Evolutionary conservation across 768 basidiomycete genomes (phyloP).

Genomic region (Boletus eberwhitei): DNA sequence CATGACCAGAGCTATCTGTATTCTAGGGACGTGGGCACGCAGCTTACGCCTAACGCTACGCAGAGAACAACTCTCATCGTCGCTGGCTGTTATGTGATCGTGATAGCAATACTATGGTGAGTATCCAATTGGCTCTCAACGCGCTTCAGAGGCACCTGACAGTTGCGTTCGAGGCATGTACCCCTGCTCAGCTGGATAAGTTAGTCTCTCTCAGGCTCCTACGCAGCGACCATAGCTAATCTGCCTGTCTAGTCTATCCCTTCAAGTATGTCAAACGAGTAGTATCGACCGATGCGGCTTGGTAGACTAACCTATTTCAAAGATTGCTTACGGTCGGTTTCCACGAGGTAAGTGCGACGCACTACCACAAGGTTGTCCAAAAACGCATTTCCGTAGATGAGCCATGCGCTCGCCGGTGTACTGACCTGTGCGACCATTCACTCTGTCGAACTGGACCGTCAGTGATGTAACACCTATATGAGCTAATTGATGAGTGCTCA

Average conservation of each 20-base stretch:
- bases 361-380: not conserved
- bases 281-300: not conserved
- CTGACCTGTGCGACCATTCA: slow-evolving; percentile 85
- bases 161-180: slow-evolving; percentile 57
- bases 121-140: slow-evolving; percentile 16
- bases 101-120: slow-evolving; percentile 79
- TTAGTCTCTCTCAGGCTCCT: slow-evolving; percentile 38
- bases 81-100: slow-evolving; percentile 69
- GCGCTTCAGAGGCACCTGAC: not conserved
- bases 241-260: slow-evolving; percentile 63
- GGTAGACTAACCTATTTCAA: slow-evolving; percentile 30
- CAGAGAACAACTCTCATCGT: slow-evolving; percentile 78
- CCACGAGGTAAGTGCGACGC: slow-evolving; percentile 60
- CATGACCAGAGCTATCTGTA: slow-evolving; percentile 20
- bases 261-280: slow-evolving; percentile 72
- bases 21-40: slow-evolving; percentile 25
- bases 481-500: slow-evolving; percentile 8
- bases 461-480: slow-evolving; percentile 26
- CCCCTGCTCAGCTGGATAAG: slow-evolving; percentile 70
- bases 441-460: slow-evolving; percentile 85
- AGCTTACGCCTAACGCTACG: slow-evolving; percentile 64
- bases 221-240: slow-evolving; percentile 9
- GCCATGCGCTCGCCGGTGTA: slow-evolving; percentile 77
- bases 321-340: slow-evolving; percentile 83
- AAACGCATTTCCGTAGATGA: slow-evolving; percentile 53